A percentile compares a stretch with the other conserved stretches of the same genome.
phyloP scores from a whole-genome alignment of 768 basidiomycete genomes.

The Zangia roseola region DNA sequence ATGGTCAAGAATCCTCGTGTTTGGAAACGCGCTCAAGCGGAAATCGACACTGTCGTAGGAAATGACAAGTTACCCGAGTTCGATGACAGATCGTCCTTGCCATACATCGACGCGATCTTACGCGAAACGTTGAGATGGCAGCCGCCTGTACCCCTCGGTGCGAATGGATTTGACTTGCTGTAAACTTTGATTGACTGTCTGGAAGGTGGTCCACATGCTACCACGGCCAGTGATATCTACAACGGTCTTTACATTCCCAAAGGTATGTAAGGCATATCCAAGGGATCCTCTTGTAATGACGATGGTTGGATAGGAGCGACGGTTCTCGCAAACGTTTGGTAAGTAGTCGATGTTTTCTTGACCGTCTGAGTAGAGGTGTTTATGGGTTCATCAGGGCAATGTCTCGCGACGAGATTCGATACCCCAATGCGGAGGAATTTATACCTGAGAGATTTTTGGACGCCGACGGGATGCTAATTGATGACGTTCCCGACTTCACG shows the following conservation, averaged over 20 bases:
- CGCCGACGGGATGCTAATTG: slow-evolving; percentile 5
- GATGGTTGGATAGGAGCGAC: slow-evolving; percentile 5
- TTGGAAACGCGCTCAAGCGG: slow-evolving; percentile 3
- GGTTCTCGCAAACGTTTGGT: slow-evolving; percentile 17
- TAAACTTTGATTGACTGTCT: neutral
- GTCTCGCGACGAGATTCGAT: slow-evolving; percentile 17
- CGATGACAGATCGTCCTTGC: slow-evolving; percentile 4
- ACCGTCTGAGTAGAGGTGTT: neutral
- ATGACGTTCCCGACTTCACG: slow-evolving; percentile 8
- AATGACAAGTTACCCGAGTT: slow-evolving; percentile 5
- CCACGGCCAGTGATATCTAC: neutral
- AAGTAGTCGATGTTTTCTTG: neutral
- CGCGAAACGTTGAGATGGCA: slow-evolving; percentile 4
- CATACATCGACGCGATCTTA: slow-evolving; percentile 1
- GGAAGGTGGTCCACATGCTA: slow-evolving; percentile 1
- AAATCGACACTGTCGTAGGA: slow-evolving; percentile 1
- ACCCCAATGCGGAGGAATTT: slow-evolving; percentile 15
- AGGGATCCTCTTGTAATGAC: neutral
- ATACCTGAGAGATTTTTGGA: slow-evolving; percentile 14
- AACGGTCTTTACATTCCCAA: slow-evolving; percentile 3
- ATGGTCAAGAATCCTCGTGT: slow-evolving; percentile 8
- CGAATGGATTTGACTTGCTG: neutral
- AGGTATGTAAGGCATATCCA: neutral
- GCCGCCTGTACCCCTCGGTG: slow-evolving; percentile 3
- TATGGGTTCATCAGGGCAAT: slow-evolving; percentile 13